These are phyloP conservation scores for Maudiozyma barnettii DNA, from an alignment of 805 yeast species.

Conservation along the genomic window DNA sequence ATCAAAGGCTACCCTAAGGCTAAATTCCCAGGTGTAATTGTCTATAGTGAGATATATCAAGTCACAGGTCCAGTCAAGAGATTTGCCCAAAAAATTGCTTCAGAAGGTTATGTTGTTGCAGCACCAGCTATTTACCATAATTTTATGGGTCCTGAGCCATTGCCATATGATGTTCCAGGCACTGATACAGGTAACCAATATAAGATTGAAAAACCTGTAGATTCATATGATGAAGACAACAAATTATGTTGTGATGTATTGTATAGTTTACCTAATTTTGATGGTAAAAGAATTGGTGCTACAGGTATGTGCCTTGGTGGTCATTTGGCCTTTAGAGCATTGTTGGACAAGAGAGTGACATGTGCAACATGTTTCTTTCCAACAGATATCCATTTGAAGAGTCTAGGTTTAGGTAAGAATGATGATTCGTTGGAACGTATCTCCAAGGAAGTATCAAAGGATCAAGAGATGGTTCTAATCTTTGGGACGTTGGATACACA, in stretches of 20 bases:
- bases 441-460: conserved; percentile 42
- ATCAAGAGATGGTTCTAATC: conserved; percentile 52
- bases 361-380: conserved; percentile 73
- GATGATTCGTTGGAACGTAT: conserved; percentile 56
- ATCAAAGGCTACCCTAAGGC: conserved; percentile 68
- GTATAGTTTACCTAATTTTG: conserved; percentile 47
- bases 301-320: conserved; percentile 88
- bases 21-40: conserved; percentile 72
- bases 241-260: conserved; percentile 55
- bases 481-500: conserved; percentile 75
- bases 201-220: conserved; percentile 57
- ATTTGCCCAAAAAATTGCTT: conserved; percentile 68
- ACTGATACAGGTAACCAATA: conserved; percentile 65
- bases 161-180: conserved; percentile 62
- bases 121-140: conserved; percentile 76
- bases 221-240: conserved; percentile 70
- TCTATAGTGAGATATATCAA: conserved; percentile 74
- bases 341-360: conserved; percentile 47
- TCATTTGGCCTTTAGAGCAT: conserved; percentile 64
- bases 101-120: conserved; percentile 71
- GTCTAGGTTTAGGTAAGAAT: conserved; percentile 52
- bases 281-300: conserved; percentile 59
- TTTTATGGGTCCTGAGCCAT: conserved; percentile 52
- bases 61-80: conserved; percentile 75
- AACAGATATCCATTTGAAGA: conserved; percentile 65